Base-by-base conservation (phyloP, 805 yeast genomes). In the Hanseniaspora pseudoguilliermondii region DNA sequence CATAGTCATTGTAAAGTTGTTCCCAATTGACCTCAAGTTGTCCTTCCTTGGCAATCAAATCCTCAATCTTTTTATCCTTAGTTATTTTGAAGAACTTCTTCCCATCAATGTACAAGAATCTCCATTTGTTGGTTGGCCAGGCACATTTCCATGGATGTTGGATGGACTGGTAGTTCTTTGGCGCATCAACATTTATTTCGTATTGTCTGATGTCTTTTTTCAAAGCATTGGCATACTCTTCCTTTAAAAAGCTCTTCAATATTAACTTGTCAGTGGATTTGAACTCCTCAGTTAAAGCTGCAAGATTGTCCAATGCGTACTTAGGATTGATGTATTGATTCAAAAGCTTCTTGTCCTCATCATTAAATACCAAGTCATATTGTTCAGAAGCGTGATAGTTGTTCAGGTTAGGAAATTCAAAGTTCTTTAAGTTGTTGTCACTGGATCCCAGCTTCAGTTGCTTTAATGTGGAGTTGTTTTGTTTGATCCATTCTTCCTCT, bases 61-160 rank as follows among this genome's bases (percentile, higher is more conserved):
- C 47, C 13, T 49, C 27, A 16, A 50, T 42, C 27, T 65, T 69
- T 23, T 67, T 66, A 47, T 65, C 65, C 16, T 63, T 60, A 6
- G 58, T 58, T 47, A 67, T 63, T 34, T 65, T 64, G 49, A 66
- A 71, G 13, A 62, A 64, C 13, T 74, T 65, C 56, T 72, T 71
- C 3, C 91, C 91, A 65, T 87, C 95, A 35, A 90, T 74, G 65
- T 88, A 91, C 73, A 88, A 67, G 65, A 76, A 93, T 59, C 96
- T 73, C 71, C 89, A 90, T 66, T 93, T 88, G 65, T 91, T 97
- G 9, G 97, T 93, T 9, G 98, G 97, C 49, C 84, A 78, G 0
- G 97, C 93, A 42, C 89, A 75, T 59, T 84, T 82, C 98, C 98
- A 93, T 8, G 96, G 96, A 49, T 67, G 72, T 10, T 65, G 54